Conservation (phyloP, 1,139 yeast species). For the Candida dubliniensis region DNA sequence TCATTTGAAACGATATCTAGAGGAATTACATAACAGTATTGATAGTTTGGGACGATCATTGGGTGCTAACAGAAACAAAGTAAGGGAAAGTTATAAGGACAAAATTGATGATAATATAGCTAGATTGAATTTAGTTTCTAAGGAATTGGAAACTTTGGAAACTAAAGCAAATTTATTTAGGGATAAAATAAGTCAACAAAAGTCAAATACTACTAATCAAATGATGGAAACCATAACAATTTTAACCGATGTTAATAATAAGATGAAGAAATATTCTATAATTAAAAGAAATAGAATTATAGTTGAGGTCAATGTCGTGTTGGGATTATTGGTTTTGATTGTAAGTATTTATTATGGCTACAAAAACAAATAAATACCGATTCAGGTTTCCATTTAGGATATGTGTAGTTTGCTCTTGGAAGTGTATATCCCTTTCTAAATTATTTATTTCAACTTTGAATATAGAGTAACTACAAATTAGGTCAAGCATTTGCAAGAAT, state of each 20-base stretch:
- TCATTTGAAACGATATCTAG: constrained; percentile 10
- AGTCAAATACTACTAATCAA: constrained; percentile 26
- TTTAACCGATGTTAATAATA: constrained; percentile 33
- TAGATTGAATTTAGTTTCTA: constrained; percentile 29
- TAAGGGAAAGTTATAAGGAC: constrained; percentile 24
- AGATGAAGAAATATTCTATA: constrained; percentile 29
- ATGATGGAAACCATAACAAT: constrained; percentile 32
- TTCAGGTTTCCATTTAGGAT: too few species aligned
- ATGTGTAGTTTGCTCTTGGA: constrained; percentile 4
- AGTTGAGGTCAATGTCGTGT: constrained; percentile 3
- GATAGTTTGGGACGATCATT: constrained; percentile 13
- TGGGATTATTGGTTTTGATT: constrained; percentile 24
- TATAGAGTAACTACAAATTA: too few species aligned
- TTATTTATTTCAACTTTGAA: too few species aligned
- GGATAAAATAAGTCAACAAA: constrained; percentile 26
- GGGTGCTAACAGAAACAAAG: constrained; percentile 14
- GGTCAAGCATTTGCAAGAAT: too few species aligned
- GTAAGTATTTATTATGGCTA: constrained; percentile 20
- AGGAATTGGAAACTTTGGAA: constrained; percentile 29
- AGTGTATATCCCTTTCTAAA: too few species aligned
- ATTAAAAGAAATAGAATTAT: constrained; percentile 19
- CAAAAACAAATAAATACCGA: constrained; percentile 4
- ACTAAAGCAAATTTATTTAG: constrained; percentile 27
- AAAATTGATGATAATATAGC: constrained; percentile 31
- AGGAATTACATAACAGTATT: constrained; percentile 12